phyloP scores from a whole-genome alignment of 108 stramenopile species.

The Skeletonema grethae region DNA sequence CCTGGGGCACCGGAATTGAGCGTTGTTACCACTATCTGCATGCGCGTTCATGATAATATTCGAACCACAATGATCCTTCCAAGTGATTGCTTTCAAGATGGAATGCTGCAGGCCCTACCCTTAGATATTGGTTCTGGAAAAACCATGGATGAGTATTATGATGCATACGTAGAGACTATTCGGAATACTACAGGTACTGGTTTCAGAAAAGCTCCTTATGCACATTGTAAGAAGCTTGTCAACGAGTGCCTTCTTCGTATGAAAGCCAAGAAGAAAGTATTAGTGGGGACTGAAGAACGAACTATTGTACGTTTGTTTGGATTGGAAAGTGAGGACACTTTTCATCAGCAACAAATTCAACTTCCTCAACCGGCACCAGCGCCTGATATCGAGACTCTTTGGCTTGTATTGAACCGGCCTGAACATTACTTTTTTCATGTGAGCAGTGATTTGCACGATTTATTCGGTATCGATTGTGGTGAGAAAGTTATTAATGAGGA shows the following conservation, averaged over 20 bases:
- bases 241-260: slow-evolving; percentile 21
- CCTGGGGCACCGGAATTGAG: slow-evolving; percentile 2
- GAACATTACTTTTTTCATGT: slow-evolving; percentile 17
- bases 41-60: slow-evolving; percentile 7
- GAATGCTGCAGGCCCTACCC: background rate
- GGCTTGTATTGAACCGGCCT: slow-evolving; percentile 18
- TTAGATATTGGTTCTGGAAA: slow-evolving; percentile 2
- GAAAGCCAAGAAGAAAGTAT: slow-evolving; percentile 14
- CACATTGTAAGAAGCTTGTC: slow-evolving; percentile 17
- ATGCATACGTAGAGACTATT: background rate
- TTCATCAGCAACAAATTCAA: background rate
- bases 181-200: background rate
- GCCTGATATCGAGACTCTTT: slow-evolving; percentile 12
- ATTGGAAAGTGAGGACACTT: slow-evolving; percentile 6
- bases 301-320: slow-evolving; percentile 28
- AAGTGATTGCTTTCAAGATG: background rate
- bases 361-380: slow-evolving; percentile 27
- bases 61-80: slow-evolving; percentile 9
- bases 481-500: background rate
- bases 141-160: slow-evolving; percentile 7
- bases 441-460: slow-evolving; percentile 6
- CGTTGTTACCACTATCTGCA: slow-evolving; percentile 3
- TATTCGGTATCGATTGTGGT: slow-evolving; percentile 1
- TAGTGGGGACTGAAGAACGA: slow-evolving; percentile 15
- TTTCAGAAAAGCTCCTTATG: slow-evolving; percentile 18